Evolutionary conservation across 2,329 filamentous ascomycete genomes (phyloP), one percentile per base, ranked within the genome.

Genomic region (Coleophoma cylindrospora): DNA sequence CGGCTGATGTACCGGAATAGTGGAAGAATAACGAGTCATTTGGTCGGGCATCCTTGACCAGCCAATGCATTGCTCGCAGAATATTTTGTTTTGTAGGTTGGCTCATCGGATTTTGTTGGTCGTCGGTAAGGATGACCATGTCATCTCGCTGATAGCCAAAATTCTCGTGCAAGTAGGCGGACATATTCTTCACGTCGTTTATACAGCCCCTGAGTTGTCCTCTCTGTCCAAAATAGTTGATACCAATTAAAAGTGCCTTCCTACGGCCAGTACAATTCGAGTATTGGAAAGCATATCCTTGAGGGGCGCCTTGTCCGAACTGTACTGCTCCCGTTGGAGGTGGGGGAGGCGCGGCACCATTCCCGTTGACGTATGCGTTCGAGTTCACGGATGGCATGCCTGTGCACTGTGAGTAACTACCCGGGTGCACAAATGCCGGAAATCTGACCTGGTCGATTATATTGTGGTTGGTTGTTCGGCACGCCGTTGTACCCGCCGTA

Each of bases 111-210:
- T 96, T 96, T 67, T 96, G 90, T 72, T 96, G 91, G 66, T 97
- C 92, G 65, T 97, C 92, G 37, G 92, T 96, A 66, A 97, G 78
- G 54, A 94, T 85, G 17, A 97, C 92, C 92, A 97, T 97, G 65
- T 97, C 91, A 69, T 96, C 92, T 51, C 91, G 78, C 70, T 90
- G 91, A 69, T 97, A 97, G 32, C 88, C 88, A 68, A 95, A 96
- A 64, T 90, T 84, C 68, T 91, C 83, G 56, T 89, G 89, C 51
- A 97, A 75, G 66, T 96, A 97, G 45, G 80, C 79, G 19, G 91
- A 95, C 90, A 97, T 95, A 73, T 96, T 96, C 71, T 91, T 89
- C 40, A 96, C 92, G 66, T 97, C 92, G 66, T 97, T 96, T 74
- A 96, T 96, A 65, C 92, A 97, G 43, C 92, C 92, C 51, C 91